Percentiles rank a stretch among this genome's conserved stretches.
Evolutionary conservation across 768 basidiomycete genomes (phyloP).

Genomic region (Tephrocybe sp.): DNA sequence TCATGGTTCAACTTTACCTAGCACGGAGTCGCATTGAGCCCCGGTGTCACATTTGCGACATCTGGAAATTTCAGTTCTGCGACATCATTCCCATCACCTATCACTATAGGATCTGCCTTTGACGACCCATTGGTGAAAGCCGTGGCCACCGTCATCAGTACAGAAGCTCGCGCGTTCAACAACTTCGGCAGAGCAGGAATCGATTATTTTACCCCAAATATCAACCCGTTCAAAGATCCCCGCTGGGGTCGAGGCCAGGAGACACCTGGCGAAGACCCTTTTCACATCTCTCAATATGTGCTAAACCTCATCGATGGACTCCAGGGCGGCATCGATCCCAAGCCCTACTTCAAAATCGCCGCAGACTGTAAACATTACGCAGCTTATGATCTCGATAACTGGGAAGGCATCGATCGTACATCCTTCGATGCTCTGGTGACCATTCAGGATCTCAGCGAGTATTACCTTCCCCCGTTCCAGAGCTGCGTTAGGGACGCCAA

Average conservation of each 20-base stretch:
- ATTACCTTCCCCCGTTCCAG: slow-evolving; percentile 57
- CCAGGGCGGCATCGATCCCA: slow-evolving; percentile 57
- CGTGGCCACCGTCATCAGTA: slow-evolving; percentile 52
- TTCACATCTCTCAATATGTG: slow-evolving; percentile 52
- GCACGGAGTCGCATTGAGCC: slow-evolving; percentile 58
- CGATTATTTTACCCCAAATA: slow-evolving; percentile 60
- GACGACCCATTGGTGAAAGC: slow-evolving; percentile 51
- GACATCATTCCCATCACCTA: slow-evolving; percentile 60
- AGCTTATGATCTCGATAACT: slow-evolving; percentile 58
- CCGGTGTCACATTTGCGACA: slow-evolving; percentile 49
- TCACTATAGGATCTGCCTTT: slow-evolving; percentile 54
- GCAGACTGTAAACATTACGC: slow-evolving; percentile 65
- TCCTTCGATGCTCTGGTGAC: slow-evolving; percentile 56
- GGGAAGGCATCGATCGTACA: slow-evolving; percentile 49
- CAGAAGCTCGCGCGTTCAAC: slow-evolving; percentile 59
- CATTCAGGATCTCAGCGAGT: slow-evolving; percentile 55
- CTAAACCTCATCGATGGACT: slow-evolving; percentile 53
- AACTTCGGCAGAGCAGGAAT: slow-evolving; percentile 52
- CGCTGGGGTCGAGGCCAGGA: slow-evolving; percentile 66
- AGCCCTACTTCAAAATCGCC: slow-evolving; percentile 48
- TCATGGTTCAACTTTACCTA: too few relatives aligned
- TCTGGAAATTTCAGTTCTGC: slow-evolving; percentile 56
- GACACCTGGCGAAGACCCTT: slow-evolving; percentile 62
- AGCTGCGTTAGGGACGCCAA: slow-evolving; percentile 61
- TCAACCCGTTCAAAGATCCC: slow-evolving; percentile 60